Percentiles rank a stretch among this genome's conserved stretches.
Conservation (phyloP, 225 moss, liverwort and hornwort species). For the Takakia lepidozioides region DNA sequence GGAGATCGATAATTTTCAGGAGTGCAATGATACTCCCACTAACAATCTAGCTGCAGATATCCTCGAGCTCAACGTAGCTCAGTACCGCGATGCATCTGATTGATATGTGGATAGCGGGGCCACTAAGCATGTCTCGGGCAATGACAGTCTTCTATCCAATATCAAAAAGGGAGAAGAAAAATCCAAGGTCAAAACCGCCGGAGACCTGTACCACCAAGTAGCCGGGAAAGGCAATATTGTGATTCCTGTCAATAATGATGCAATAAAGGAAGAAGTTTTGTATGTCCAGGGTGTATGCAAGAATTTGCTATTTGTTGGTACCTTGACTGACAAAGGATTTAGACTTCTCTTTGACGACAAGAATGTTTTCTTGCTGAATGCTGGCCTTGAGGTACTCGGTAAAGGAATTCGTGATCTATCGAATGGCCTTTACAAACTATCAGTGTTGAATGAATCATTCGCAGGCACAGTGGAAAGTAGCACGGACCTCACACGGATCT, state of each 20-base stretch:
- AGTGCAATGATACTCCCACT: background rate
- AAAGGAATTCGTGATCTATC: background rate
- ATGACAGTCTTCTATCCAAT: background rate
- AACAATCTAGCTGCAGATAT: background rate
- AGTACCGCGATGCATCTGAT: background rate
- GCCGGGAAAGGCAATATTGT: background rate
- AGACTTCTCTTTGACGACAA: background rate
- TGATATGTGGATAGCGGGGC: background rate
- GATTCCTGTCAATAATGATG: background rate
- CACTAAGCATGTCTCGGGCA: background rate
- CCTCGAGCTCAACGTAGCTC: background rate
- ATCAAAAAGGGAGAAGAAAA: background rate
- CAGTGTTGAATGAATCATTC: background rate
- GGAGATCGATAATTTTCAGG: background rate
- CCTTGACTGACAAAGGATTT: slow-evolving; percentile 1
- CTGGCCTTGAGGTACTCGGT: background rate
- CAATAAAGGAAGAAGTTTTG: background rate
- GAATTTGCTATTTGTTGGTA: background rate
- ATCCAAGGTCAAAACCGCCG: background rate
- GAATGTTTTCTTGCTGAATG: background rate
- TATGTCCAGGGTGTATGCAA: background rate
- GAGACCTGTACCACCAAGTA: background rate
- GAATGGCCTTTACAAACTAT: background rate
- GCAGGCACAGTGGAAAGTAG: background rate
- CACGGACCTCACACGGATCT: background rate